Percentiles rank a stretch among this genome's conserved stretches.
Conservation (phyloP, 2,329 filamentous ascomycete genomes). For the Parafenestella ontariensis region DNA sequence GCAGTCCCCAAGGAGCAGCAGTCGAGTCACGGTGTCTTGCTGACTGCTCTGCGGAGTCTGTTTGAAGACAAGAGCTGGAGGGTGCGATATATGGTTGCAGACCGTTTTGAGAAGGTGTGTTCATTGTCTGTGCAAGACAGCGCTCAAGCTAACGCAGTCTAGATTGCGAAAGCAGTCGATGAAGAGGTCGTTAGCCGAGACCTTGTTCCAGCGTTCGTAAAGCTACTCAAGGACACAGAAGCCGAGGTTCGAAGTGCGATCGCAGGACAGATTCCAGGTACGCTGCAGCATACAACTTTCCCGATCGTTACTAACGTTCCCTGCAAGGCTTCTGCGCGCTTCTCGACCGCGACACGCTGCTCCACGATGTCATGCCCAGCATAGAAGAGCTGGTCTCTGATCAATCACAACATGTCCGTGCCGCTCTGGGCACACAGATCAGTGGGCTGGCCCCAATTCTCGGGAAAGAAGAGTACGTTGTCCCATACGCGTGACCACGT, state of each 20-base stretch:
- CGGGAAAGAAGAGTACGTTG: slow-evolving; percentile 92
- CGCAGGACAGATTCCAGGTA: slow-evolving; percentile 92
- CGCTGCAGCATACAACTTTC: slow-evolving; percentile 2
- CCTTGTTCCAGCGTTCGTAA: slow-evolving; percentile 94
- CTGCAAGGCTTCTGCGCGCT: slow-evolving; percentile 86
- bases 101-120: slow-evolving; percentile 91
- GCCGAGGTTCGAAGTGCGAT: slow-evolving; percentile 97
- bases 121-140: slow-evolving; percentile 10
- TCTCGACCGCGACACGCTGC: slow-evolving; percentile 83
- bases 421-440: slow-evolving; percentile 94
- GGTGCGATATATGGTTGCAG: slow-evolving; percentile 98
- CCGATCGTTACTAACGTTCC: slow-evolving; percentile 33
- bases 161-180: slow-evolving; percentile 98
- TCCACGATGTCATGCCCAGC: slow-evolving; percentile 95
- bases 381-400: slow-evolving; percentile 97
- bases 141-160: slow-evolving; percentile 34
- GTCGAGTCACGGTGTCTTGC: slow-evolving; percentile 89
- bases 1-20: slow-evolving; percentile 98
- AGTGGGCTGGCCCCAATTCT: slow-evolving; percentile 95
- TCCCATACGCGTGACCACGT: slow-evolving; percentile 28
- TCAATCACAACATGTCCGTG: slow-evolving; percentile 94
- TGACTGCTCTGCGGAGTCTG: slow-evolving; percentile 87
- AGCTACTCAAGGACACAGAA: slow-evolving; percentile 96
- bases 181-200: slow-evolving; percentile 95
- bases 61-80: slow-evolving; percentile 99